Base-by-base conservation (phyloP, 139 green algal genomes). In the Pleodorina starrii region DNA sequence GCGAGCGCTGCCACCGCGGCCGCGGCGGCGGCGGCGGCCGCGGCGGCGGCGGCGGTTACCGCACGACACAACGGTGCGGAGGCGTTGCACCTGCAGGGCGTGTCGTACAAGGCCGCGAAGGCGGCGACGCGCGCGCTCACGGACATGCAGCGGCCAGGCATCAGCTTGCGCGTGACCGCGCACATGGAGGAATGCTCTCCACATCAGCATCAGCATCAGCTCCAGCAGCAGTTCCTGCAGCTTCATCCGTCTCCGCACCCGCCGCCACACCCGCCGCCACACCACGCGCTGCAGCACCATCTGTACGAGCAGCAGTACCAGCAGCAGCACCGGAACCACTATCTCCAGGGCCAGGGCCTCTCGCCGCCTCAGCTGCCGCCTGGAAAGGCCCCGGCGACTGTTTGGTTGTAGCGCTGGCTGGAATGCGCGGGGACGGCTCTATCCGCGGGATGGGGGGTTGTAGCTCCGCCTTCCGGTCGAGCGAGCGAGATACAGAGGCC, bases 1-100 rank as follows among this genome's bases (percentile, higher is more conserved):
- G n/a, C n/a, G n/a, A n/a, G n/a, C n/a, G n/a, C 54, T 12, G 54
- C 6, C 54, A 35, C 27, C 25, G 59, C 59, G 23, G 59, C 59
- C 16, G 11, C 63, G 11, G 21, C 63, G 48, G 48, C 12, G 48
- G 48, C 48, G 11, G 48, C 48, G 11, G 48, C 48, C 48, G 48
- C 48, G 48, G 48, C 48, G 48, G 48, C 48, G 48, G 48, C 48
- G 48, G 48, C 48, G 48, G 48, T 21, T 57, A 12, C 48, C 12
- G 48, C 12, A 57, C 48, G 48, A 12, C 48, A 57, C 10, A 12
- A 10, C 48, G 63, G 63, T 23, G n/a, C 63, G 14, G 63, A 71
- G 77, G 32, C 51, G 35, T 50, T 84, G n/a, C 77, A 71, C 4
- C 77, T 84, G 48, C 50, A 84, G 32, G 77, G 77, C 32, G 19